phyloP scores from a whole-genome alignment of 2,329 filamentous ascomycete genomes.

The Thermothelomyces thermophilus region DNA sequence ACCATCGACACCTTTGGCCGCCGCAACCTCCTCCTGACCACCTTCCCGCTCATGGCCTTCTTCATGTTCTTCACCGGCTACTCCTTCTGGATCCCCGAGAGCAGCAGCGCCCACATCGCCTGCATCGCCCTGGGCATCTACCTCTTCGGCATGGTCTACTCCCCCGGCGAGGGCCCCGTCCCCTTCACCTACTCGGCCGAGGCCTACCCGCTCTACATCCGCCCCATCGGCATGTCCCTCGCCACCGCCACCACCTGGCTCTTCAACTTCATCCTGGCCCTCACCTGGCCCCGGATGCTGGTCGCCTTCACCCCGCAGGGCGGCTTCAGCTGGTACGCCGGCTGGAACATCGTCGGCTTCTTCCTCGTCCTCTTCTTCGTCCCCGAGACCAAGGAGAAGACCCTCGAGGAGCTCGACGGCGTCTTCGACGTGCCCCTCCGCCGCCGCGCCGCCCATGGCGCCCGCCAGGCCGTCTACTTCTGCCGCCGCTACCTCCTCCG shows the following conservation, averaged over 20 bases:
- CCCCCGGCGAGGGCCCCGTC: constrained; percentile 55
- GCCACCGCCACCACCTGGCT: constrained; percentile 48
- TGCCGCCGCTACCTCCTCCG: constrained; percentile 12
- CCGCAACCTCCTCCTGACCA: constrained; percentile 55
- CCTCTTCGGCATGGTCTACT: constrained; percentile 45
- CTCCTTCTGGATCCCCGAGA: constrained; percentile 38
- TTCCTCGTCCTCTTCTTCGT: constrained; percentile 35
- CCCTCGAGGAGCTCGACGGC: constrained; percentile 34
- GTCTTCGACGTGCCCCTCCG: constrained; percentile 30
- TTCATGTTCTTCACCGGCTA: constrained; percentile 43
- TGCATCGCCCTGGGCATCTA: constrained; percentile 45
- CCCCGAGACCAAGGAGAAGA: constrained; percentile 36
- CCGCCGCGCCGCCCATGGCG: constrained; percentile 21
- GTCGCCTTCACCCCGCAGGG: constrained; percentile 40
- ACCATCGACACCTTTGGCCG: constrained; percentile 65
- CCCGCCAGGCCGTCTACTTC: constrained; percentile 15
- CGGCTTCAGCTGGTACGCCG: constrained; percentile 44
- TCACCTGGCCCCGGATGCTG: constrained; percentile 43
- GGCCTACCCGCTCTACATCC: constrained; percentile 58
- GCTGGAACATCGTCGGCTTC: constrained; percentile 43
- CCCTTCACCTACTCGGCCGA: constrained; percentile 63
- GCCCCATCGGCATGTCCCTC: constrained; percentile 55
- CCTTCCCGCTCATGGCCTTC: constrained; percentile 58
- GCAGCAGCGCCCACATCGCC: constrained; percentile 34
- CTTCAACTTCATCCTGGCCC: constrained; percentile 37